Evolutionary conservation across 1,139 yeast species (phyloP), one percentile per base, ranked within the genome.

Genomic region (Lodderomyces pseudojiufengensis): DNA sequence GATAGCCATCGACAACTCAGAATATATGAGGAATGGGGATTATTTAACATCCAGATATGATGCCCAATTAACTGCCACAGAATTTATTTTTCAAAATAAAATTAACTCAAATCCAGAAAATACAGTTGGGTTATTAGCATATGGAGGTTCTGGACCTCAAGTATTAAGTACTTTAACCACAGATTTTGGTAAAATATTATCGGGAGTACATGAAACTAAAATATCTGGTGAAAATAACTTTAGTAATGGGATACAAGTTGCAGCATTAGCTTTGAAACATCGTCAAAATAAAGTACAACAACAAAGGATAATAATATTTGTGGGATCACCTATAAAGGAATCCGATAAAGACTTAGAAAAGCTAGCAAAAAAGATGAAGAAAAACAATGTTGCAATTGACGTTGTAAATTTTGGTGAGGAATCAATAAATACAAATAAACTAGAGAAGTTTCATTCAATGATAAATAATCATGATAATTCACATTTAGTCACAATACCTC

Each of bases 11-110:
- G 98, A 94, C 66, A 90, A 88, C 72, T 87, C 97, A 41, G 98
- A 94, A 65, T 92, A 74, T 61, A 85, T 90, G 78, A 76, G 98
- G 54, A 92, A 92, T 57, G 98, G 97, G 28, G 98, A 94, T 60
- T 94, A 82, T 55, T 73, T 87, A 32, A 80, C 95, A 21, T 82
- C 94, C 16, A 76, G 98, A 52, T 90, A 83, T 56, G 95, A 84
- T 43, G 97, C 98, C 1, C 97, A 94, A 61, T 70, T 84, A 45
- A 95, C 94, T 43, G 82, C 97, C n/a, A 88, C 92, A 16, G 95
- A 88, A 53, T 73, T 82, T 50, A 78, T 94, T 35, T 94, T 92
- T 67, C 85, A 84, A 47, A 80, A 85, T 46, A 90, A 92, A 61
- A 78, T 87, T 44, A 82, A 84, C 55, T 70, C 92, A 37, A 92